A percentile compares a stretch with the other conserved stretches of the same genome.
phyloP scores from a whole-genome alignment of 345 rosid species.

The Camelina neglecta region DNA sequence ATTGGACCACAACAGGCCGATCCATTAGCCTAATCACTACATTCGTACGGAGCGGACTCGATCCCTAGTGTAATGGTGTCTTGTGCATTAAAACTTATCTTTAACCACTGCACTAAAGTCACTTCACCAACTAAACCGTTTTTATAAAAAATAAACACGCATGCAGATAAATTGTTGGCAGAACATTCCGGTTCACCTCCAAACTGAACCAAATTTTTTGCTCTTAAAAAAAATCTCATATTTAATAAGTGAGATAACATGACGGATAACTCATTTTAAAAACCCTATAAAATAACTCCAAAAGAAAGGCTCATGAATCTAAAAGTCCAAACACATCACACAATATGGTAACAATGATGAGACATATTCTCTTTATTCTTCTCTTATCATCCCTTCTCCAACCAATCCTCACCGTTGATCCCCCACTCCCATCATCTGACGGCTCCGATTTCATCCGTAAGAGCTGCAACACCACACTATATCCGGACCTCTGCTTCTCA shows the following conservation, averaged over 20 bases:
- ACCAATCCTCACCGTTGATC: constrained; percentile 36
- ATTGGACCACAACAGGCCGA: too few species aligned
- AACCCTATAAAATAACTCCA: constrained; percentile 17
- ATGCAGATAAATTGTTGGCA: not conserved
- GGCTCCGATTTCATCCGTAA: constrained; percentile 64
- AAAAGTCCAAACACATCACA: constrained; percentile 14
- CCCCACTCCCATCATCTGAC: constrained; percentile 30
- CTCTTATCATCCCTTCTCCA: constrained; percentile 38
- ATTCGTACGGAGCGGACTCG: too few species aligned
- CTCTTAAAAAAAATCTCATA: not conserved
- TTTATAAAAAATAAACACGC: too few species aligned
- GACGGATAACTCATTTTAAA: constrained; percentile 5
- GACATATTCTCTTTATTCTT: constrained; percentile 19
- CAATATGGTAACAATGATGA: constrained; percentile 16
- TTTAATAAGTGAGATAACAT: not conserved
- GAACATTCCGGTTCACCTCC: not conserved
- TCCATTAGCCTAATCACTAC: too few species aligned
- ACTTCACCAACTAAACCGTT: too few species aligned
- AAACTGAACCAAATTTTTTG: not conserved
- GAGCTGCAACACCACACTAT: constrained; percentile 68
- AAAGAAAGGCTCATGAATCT: constrained; percentile 7
- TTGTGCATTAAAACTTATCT: too few species aligned
- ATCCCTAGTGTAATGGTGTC: too few species aligned
- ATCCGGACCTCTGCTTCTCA: constrained; percentile 75
- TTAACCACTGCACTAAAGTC: too few species aligned